Conservation (phyloP, 495 filamentous ascomycete genomes). For the Achaetomiella virescens region DNA sequence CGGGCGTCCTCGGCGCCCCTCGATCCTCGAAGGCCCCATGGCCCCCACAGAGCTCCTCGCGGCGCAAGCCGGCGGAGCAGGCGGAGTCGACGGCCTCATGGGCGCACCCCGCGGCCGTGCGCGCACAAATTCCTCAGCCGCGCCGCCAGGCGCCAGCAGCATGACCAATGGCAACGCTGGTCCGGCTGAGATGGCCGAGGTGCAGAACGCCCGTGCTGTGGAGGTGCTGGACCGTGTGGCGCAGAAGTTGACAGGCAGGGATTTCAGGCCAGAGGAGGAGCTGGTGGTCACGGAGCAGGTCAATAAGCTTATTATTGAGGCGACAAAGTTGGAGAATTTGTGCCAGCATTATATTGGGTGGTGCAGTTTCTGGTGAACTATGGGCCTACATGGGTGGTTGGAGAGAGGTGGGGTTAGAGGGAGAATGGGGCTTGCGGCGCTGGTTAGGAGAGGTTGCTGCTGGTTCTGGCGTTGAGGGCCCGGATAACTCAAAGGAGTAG, state of each 20-base stretch:
- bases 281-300: slow-evolving; percentile 84
- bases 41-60: slow-evolving; percentile 45
- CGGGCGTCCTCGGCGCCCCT: slow-evolving; percentile 51
- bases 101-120: slow-evolving; percentile 46
- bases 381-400: neutral
- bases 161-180: slow-evolving; percentile 33
- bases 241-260: slow-evolving; percentile 81
- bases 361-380: slow-evolving; percentile 88
- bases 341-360: slow-evolving; percentile 99
- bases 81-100: slow-evolving; percentile 36
- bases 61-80: slow-evolving; percentile 34
- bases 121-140: slow-evolving; percentile 47
- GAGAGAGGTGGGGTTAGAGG: neutral
- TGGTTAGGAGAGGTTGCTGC: neutral
- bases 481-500: too few relatives aligned
- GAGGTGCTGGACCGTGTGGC: slow-evolving; percentile 87
- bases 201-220: slow-evolving; percentile 86
- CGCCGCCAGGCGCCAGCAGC: slow-evolving; percentile 21
- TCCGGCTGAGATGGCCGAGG: slow-evolving; percentile 54
- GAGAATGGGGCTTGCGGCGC: neutral
- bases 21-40: slow-evolving; percentile 62
- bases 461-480: too few relatives aligned
- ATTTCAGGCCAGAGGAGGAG: slow-evolving; percentile 67
- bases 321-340: slow-evolving; percentile 93
- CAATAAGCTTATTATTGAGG: slow-evolving; percentile 86